phyloP scores from a whole-genome alignment of 306 rosid genomes.

The Cercis canadensis region DNA sequence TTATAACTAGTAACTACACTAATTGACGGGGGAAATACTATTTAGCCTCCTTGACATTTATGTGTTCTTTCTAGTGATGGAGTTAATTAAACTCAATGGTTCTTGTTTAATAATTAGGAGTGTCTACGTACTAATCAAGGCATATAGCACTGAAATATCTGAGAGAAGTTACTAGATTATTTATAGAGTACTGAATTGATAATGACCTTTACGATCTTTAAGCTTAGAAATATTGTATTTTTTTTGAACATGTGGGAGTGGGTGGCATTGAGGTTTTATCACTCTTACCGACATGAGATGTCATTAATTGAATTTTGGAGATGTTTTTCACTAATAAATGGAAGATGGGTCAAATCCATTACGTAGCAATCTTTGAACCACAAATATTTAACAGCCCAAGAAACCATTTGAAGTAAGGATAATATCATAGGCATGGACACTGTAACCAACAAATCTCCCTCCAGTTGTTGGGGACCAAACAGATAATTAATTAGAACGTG shows the following conservation, averaged over 20 bases:
- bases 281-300: constrained; percentile 36
- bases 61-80: no score
- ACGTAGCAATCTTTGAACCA: constrained; percentile 38
- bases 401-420: neutral
- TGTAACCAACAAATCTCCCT: neutral
- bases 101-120: no score
- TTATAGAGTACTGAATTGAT: no score
- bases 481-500: no score
- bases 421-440: neutral
- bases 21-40: no score
- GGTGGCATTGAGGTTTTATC: neutral
- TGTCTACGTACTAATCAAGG: no score
- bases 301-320: neutral
- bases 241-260: neutral
- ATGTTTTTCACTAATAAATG: constrained; percentile 6
- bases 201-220: neutral
- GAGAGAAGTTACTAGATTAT: no score
- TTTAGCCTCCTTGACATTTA: no score
- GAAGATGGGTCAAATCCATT: constrained; percentile 18
- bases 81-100: no score
- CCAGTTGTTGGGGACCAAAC: no score
- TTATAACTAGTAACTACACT: no score
- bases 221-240: neutral
- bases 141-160: no score
- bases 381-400: constrained; percentile 11